A percentile compares a stretch with the other conserved stretches of the same genome.
Conservation (phyloP, 192 early-diverging fungal species). For the Thamnidium elegans region DNA sequence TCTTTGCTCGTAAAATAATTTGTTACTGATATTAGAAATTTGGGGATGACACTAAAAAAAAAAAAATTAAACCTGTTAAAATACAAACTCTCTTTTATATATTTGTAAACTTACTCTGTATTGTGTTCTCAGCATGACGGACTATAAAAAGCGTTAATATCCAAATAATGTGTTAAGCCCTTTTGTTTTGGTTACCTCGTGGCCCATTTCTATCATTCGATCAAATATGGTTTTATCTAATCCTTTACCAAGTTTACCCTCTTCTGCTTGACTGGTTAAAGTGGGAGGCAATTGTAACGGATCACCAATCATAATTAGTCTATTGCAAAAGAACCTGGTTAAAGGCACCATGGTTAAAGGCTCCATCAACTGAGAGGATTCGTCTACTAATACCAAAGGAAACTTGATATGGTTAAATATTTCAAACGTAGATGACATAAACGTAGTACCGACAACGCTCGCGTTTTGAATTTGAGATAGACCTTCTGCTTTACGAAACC, state of each 20-base stretch:
- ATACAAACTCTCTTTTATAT: no score
- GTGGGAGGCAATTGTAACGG: constrained; percentile 83
- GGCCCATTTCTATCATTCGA: constrained; percentile 43
- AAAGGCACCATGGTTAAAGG: constrained; percentile 85
- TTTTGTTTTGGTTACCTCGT: constrained; percentile 39
- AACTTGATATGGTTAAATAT: constrained; percentile 53
- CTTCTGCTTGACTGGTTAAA: constrained; percentile 51
- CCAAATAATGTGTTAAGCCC: not conserved
- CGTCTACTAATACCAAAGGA: constrained; percentile 81
- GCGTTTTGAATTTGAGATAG: constrained; percentile 40
- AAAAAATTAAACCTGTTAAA: not conserved
- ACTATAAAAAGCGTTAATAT: constrained; percentile 15
- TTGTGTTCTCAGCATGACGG: constrained; percentile 67
- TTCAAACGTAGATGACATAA: constrained; percentile 75
- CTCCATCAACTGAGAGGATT: constrained; percentile 85
- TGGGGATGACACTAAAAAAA: constrained; percentile 65
- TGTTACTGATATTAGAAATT: constrained; percentile 61
- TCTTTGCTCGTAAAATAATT: constrained; percentile 56
- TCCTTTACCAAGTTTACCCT: constrained; percentile 44
- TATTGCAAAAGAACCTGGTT: constrained; percentile 51
- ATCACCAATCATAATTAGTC: constrained; percentile 82
- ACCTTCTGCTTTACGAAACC: constrained; percentile 57
- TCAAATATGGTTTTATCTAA: constrained; percentile 85
- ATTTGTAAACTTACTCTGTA: constrained; percentile 49
- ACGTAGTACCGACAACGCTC: constrained; percentile 74